These are phyloP conservation scores for Trypanosoma melophagium DNA, from an alignment of 208 protist species.

Conservation along the genomic window DNA sequence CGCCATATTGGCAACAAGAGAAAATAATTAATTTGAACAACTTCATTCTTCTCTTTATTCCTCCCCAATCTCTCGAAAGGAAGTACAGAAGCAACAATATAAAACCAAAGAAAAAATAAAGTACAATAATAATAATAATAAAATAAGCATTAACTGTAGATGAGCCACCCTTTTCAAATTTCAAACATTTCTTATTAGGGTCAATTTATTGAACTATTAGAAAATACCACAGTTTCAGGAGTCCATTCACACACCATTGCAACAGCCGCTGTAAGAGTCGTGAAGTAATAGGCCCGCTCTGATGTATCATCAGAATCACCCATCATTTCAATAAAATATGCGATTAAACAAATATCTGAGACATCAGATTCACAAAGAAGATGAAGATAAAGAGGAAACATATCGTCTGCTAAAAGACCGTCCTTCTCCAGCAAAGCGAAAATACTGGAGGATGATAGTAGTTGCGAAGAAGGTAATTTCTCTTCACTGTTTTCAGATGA, in stretches of 20 bases:
- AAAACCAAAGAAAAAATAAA: slow-evolving; percentile 7
- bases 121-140: too few relatives aligned
- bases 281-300: slow-evolving; percentile 32
- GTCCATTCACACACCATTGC: slow-evolving; percentile 15
- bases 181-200: not conserved
- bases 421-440: not conserved
- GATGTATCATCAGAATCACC: slow-evolving; percentile 21
- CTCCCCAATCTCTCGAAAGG: not conserved
- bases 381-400: slow-evolving; percentile 31
- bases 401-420: slow-evolving; percentile 14
- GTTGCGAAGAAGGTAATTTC: not conserved
- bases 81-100: not conserved
- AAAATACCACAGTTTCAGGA: not conserved
- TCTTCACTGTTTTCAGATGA: not conserved
- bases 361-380: slow-evolving; percentile 21
- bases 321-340: slow-evolving; percentile 10
- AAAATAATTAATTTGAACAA: too few relatives aligned
- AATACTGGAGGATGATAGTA: not conserved
- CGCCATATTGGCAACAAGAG: too few relatives aligned
- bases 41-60: not conserved
- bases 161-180: not conserved
- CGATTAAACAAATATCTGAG: slow-evolving; percentile 16
- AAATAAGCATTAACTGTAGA: not conserved
- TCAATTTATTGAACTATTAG: too few relatives aligned
- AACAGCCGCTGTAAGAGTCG: slow-evolving; percentile 22